Base-by-base conservation (phyloP, 2,329 filamentous ascomycete species). In the Alternaria metachromatica region DNA sequence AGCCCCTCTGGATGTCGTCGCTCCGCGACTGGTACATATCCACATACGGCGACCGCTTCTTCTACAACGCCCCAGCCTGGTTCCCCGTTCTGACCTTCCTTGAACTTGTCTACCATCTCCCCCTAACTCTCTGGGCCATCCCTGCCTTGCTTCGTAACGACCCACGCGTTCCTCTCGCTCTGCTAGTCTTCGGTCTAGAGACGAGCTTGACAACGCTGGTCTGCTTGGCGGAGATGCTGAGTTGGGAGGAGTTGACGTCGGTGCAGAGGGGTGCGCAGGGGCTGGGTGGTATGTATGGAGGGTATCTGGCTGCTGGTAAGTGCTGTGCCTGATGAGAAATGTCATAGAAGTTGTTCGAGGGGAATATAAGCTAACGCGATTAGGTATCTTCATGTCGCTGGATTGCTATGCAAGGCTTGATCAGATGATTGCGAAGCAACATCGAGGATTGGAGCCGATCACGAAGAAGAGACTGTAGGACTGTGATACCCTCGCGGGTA, bases 21-120 rank as follows among this genome's bases (percentile, higher is more conserved):
- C 64, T 91, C 3, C 86, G 87, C 62, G 72, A 79, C 3, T 90
- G 81, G 78, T 90, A 91, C 77, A 82, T 90, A 63, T 74, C 80
- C 2, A 89, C 84, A 2, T 90, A 90, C 75, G 82, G 84, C 13
- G 89, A 92, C 72, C 86, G 85, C 57, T 90, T 90, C 82, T 90
- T 91, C 80, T 82, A 84, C 33, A 72, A 80, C 4, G 83, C 87
- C 2, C 88, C 88, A 43, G 76, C 82, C 5, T 92, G 87, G 85
- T 91, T 91, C 73, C 80, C 79, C 11, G 67, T 82, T 13, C 89
- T 87, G 72, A 83, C 85, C 25, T 85, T 83, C 74, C 84, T 90
- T 72, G 89, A 92, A 73, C 72, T 87, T 3, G 60, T 87, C 18
- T 89, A 87, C 72, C 89, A 91, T 75, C 76, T 88, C 0, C 89